A percentile compares a stretch with the other conserved stretches of the same genome.
phyloP scores from a whole-genome alignment of 371 early-diverging fungal species.

The Funneliformis caledonium region DNA sequence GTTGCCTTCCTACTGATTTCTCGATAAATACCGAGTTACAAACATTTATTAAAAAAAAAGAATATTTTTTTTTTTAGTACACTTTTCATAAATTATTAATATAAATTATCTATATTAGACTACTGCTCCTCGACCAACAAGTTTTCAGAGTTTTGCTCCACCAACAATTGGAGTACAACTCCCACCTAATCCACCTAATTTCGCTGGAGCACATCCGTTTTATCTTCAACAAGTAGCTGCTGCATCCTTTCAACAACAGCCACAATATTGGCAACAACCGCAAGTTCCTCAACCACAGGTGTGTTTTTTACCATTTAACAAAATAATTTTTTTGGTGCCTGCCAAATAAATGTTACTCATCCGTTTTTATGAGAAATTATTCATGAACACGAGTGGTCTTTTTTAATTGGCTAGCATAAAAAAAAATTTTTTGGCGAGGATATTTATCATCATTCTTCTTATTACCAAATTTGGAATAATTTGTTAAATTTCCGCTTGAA shows the following conservation, averaged over 20 bases:
- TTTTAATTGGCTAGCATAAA: background rate
- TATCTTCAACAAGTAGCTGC: slow-evolving; percentile 44
- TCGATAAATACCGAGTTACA: background rate
- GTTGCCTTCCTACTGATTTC: slow-evolving; percentile 39
- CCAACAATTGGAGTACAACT: slow-evolving; percentile 41
- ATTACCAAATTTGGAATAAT: background rate
- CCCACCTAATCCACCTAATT: slow-evolving; percentile 12
- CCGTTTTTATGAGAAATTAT: background rate
- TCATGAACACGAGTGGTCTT: background rate
- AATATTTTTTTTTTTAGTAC: background rate
- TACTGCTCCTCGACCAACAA: slow-evolving; percentile 42
- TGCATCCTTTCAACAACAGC: slow-evolving; percentile 44
- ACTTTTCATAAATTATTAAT: background rate
- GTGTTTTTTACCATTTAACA: background rate
- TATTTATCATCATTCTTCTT: background rate
- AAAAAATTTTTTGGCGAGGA: background rate
- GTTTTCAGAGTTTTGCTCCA: slow-evolving; percentile 41
- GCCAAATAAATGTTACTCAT: background rate
- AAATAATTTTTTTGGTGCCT: background rate
- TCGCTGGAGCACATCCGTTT: slow-evolving; percentile 40
- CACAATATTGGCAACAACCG: slow-evolving; percentile 41
- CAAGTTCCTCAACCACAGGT: slow-evolving; percentile 33
- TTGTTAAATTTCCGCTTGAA: background rate
- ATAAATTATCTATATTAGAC: slow-evolving; percentile 31
- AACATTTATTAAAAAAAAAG: no score